Percentiles rank a stretch among this genome's conserved stretches.
These are phyloP conservation scores for Venturia carpophila DNA, from an alignment of 2,329 filamentous ascomycete species.

Conservation along the genomic window DNA sequence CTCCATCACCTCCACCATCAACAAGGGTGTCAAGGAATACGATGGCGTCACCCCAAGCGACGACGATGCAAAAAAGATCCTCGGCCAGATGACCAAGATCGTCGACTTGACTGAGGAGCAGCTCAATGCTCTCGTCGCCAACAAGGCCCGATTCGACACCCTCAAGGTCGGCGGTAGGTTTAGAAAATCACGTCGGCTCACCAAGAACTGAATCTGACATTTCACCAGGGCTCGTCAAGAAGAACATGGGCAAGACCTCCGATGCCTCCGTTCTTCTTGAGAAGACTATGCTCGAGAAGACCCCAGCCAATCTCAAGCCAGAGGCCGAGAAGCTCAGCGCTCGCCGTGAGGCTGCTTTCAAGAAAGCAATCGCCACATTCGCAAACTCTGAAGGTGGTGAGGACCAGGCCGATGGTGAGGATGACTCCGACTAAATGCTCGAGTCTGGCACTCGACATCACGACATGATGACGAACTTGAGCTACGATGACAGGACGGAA, in stretches of 20 bases:
- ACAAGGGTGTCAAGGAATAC: conserved; percentile 26
- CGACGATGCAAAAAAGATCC: conserved; percentile 23
- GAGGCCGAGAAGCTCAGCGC: conserved; percentile 23
- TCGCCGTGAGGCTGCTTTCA: conserved; percentile 21
- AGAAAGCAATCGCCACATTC: conserved; percentile 22
- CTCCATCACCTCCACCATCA: conserved; percentile 25
- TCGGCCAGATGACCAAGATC: conserved; percentile 23
- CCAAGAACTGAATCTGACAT: background rate
- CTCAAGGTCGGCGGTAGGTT: conserved; percentile 20
- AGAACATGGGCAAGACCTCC: conserved; percentile 22
- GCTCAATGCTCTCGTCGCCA: conserved; percentile 22
- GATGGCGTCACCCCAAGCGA: conserved; percentile 22
- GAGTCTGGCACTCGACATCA: background rate
- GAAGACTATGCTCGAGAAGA: conserved; percentile 22
- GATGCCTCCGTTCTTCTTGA: conserved; percentile 22
- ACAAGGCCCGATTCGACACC: conserved; percentile 21
- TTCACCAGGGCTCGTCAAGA: conserved; percentile 22
- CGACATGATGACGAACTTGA: background rate
- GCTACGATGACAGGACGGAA: background rate
- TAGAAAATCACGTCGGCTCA: background rate
- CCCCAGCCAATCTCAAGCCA: conserved; percentile 22
- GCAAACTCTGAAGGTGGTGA: conserved; percentile 22
- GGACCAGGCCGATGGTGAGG: conserved; percentile 25
- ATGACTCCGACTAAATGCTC: conserved; percentile 24
- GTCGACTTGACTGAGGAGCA: conserved; percentile 25